A percentile compares a stretch with the other conserved stretches of the same genome.
phyloP scores from a whole-genome alignment of 495 filamentous ascomycete species.

The Bathelium albidoporum region DNA sequence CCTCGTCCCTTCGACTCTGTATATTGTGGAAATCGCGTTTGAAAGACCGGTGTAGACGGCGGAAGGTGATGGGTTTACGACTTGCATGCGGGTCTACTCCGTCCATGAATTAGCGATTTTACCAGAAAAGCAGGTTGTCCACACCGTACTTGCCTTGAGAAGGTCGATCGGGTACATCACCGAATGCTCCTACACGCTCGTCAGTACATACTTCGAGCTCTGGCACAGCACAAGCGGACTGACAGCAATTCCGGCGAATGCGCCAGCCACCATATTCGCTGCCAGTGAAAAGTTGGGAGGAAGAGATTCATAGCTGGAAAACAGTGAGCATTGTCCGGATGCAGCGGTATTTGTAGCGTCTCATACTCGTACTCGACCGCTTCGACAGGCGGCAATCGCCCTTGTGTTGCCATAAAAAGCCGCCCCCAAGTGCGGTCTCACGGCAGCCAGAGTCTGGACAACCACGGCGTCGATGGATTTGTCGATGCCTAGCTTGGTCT shows the following conservation, averaged over 20 bases:
- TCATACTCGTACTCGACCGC: conserved; percentile 32
- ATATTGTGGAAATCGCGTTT: conserved; percentile 85
- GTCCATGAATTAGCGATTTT: conserved; percentile 18
- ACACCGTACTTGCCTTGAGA: conserved; percentile 79
- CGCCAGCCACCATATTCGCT: conserved; percentile 82
- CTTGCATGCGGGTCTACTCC: conserved; percentile 87
- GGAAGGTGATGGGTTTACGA: conserved; percentile 76
- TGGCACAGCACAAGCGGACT: conserved; percentile 17
- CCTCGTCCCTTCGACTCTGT: conserved; percentile 74
- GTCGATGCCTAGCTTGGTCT: background rate
- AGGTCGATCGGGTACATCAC: conserved; percentile 99
- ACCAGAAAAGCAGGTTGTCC: conserved; percentile 12
- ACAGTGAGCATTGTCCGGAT: background rate
- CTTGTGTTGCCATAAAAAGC: conserved; percentile 29
- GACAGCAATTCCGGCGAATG: conserved; percentile 96
- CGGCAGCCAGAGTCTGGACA: background rate
- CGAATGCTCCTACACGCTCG: conserved; percentile 54
- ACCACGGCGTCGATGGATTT: background rate
- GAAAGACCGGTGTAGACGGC: conserved; percentile 84
- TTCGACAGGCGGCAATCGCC: conserved; percentile 22
- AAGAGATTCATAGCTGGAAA: conserved; percentile 54
- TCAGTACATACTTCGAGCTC: conserved; percentile 10
- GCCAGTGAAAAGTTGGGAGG: conserved; percentile 58
- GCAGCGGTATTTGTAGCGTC: background rate
- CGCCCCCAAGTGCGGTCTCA: background rate